Base-by-base conservation (phyloP, 495 filamentous ascomycete species). In the Penicillium robsamsonii region DNA sequence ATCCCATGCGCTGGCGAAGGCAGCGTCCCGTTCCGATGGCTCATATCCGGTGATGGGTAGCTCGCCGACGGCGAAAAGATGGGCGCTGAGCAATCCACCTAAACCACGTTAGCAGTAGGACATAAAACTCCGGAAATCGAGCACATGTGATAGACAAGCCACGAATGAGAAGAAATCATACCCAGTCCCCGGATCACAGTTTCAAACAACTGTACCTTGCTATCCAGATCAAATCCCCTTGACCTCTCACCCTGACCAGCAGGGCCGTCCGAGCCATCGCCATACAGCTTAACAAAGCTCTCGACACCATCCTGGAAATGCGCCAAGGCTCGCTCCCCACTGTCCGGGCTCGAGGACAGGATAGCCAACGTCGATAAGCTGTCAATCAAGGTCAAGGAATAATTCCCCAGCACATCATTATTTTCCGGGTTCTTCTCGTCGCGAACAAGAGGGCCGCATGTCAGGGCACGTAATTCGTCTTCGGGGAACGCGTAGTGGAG, bases 161-260 rank as follows among this genome's bases (percentile, higher is more conserved):
- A 30, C 10, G 18, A 15, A 24, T 29, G 22, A 29, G 9, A 55
- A 17, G 7, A 42, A 30, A 46, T 12, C 50, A 41, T 69, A 78
- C 75, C 94, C 48, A 98, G 81, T 27, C 92, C 92, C 59, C 94
- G 81, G 67, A 98, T 98, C 10, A 96, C 92, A 2, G 92, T 96
- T 72, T 98, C 94, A 67, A 98, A 98, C 33, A 98, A 90, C 72
- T 98, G 91, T 9, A 98, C 94, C 71, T 97, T 97, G 70, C 91
- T 95, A 71, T 98, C 93, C 40, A 97, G 77, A 73, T 98, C 92
- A 59, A 97, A 98, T 3, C 91, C 94, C 33, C 88, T 81, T n/a
- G 81, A 84, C 57, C 89, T 79, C 59, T 81, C 78, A 9, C 92
- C 92, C 63, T 82, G 78, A 37, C 88, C 90, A 22, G 78, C 79